phyloP scores from a whole-genome alignment of 495 filamentous ascomycete genomes.

The Pseudoneurospora amorphoporcata region DNA sequence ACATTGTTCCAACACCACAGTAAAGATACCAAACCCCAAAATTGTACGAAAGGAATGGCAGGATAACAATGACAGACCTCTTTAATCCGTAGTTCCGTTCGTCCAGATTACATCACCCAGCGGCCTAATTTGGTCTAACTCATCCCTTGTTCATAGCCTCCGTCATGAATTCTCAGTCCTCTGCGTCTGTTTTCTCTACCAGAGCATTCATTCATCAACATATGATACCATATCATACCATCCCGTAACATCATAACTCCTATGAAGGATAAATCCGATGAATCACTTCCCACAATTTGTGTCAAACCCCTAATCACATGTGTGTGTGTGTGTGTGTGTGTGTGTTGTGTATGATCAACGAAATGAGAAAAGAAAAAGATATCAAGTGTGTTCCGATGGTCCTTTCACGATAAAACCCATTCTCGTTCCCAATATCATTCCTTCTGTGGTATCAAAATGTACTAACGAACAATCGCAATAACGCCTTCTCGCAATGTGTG shows the following conservation, averaged over 20 bases:
- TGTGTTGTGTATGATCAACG: background rate
- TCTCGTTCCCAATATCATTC: background rate
- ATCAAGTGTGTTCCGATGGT: background rate
- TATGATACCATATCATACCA: background rate
- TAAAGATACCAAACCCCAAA: no score
- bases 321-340: background rate
- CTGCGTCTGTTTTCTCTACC: background rate
- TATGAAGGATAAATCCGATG: background rate
- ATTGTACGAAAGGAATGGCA: no score
- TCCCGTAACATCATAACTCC: background rate
- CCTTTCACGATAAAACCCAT: background rate
- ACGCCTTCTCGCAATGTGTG: background rate
- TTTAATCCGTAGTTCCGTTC: background rate
- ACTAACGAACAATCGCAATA: background rate
- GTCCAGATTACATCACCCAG: background rate
- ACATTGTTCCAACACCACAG: no score
- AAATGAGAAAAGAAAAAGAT: background rate
- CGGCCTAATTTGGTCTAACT: background rate
- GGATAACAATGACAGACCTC: background rate
- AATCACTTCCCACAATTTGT: background rate
- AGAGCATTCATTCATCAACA: background rate
- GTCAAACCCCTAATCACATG: background rate
- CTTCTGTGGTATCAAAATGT: background rate
- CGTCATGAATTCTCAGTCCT: background rate
- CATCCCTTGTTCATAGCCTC: background rate